Percentiles rank a stretch among this genome's conserved stretches.
Conservation (phyloP, 257 asterid species). For the Penstemon newberryi region DNA sequence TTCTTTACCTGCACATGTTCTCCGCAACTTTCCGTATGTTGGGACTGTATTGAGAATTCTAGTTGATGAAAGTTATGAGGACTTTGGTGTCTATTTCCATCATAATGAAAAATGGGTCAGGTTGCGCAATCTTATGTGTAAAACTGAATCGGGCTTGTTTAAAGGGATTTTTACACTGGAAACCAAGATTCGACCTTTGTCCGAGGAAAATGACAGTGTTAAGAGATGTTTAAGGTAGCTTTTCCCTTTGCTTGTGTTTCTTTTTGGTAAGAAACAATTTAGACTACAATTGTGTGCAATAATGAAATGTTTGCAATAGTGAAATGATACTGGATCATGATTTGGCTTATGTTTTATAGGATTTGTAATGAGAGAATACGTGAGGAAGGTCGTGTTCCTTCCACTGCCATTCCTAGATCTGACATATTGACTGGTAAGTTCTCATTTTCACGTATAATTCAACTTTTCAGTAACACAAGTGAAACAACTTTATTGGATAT, state of each 20-base stretch:
- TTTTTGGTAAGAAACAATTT: neutral
- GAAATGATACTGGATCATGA: neutral
- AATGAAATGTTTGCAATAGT: neutral
- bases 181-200: constrained; percentile 24
- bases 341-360: constrained; percentile 6
- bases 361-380: neutral
- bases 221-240: constrained; percentile 8
- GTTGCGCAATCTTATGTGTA: constrained; percentile 25
- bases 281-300: neutral
- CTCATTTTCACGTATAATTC: neutral
- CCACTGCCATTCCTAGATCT: neutral
- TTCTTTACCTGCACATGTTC: constrained; percentile 4
- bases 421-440: constrained; percentile 16
- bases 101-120: constrained; percentile 26
- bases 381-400: constrained; percentile 18
- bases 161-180: constrained; percentile 20
- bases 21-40: constrained; percentile 11
- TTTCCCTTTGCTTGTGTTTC: neutral
- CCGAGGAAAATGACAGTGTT: constrained; percentile 13
- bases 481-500: neutral
- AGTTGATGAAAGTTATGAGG: constrained; percentile 23
- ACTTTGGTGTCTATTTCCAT: constrained; percentile 23
- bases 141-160: constrained; percentile 28
- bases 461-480: neutral
- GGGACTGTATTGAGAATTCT: constrained; percentile 15